Conservation (phyloP, 148 eudicot species). For the Silene uniflora region DNA sequence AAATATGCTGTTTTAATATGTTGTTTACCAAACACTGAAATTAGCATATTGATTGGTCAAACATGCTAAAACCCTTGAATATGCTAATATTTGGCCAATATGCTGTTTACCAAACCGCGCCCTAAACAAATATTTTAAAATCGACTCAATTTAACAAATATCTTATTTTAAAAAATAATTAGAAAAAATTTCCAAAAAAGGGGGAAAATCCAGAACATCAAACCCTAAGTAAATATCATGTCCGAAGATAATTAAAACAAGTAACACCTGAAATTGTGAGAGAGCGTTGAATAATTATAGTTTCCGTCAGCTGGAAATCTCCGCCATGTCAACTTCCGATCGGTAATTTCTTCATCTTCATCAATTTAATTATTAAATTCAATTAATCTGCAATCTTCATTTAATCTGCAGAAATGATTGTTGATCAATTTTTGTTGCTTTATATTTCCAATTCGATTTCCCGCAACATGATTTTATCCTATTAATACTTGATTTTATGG, state of each 20-base stretch:
- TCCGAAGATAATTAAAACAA: neutral
- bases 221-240: neutral
- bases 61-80: no score
- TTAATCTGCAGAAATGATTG: neutral
- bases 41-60: no score
- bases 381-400: no score
- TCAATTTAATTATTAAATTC: neutral
- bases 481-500: neutral
- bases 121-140: no score
- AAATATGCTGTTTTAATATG: no score
- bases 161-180: no score
- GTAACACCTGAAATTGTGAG: neutral
- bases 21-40: no score
- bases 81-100: no score
- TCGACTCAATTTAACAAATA: no score
- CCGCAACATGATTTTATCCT: neutral
- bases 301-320: neutral
- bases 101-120: no score
- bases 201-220: neutral
- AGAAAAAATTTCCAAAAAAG: neutral
- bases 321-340: slow-evolving; percentile 25
- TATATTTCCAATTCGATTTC: neutral
- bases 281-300: neutral
- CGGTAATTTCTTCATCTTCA: slow-evolving; percentile 13
- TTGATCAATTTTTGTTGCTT: neutral